Percentiles rank a stretch among this genome's conserved stretches.
These are phyloP conservation scores for Plantago major DNA, from an alignment of 257 asterid genomes.

Conservation along the genomic window DNA sequence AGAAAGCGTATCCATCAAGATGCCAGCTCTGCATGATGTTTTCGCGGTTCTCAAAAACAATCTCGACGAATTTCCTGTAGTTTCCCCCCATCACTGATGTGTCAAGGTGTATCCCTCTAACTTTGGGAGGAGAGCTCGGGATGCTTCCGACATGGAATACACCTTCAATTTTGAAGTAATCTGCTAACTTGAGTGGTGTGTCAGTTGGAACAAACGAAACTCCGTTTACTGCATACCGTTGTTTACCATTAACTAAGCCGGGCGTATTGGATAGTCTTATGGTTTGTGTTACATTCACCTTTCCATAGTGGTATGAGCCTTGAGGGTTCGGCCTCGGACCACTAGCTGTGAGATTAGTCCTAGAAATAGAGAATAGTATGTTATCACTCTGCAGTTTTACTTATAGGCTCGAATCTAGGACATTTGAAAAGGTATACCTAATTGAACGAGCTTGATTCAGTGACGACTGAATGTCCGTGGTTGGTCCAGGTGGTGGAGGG, in stretches of 20 bases:
- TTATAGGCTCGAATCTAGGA: background rate
- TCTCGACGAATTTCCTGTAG: conserved; percentile 53
- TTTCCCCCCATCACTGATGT: conserved; percentile 64
- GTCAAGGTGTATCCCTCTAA: conserved; percentile 29
- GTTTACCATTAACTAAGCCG: conserved; percentile 34
- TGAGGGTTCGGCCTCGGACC: conserved; percentile 88
- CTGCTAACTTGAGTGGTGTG: conserved; percentile 76
- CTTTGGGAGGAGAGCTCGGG: conserved; percentile 34
- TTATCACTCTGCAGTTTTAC: background rate
- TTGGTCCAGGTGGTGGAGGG: conserved; percentile 35
- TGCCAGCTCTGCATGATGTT: conserved; percentile 54
- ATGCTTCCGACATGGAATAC: conserved; percentile 60
- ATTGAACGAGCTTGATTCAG: conserved; percentile 63
- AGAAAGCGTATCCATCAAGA: conserved; percentile 74
- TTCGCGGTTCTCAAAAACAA: conserved; percentile 63
- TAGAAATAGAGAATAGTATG: conserved; percentile 11
- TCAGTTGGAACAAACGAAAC: conserved; percentile 54
- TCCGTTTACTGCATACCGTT: conserved; percentile 57
- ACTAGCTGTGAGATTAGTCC: conserved; percentile 71
- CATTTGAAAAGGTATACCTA: conserved; percentile 28
- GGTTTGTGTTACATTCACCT: conserved; percentile 42
- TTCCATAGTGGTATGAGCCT: conserved; percentile 81
- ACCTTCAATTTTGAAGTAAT: conserved; percentile 51
- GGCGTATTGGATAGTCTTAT: conserved; percentile 35
- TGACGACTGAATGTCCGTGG: conserved; percentile 36